A percentile compares a stretch with the other conserved stretches of the same genome.
phyloP scores from a whole-genome alignment of 345 rosid species.

The Euphorbia lathyris region DNA sequence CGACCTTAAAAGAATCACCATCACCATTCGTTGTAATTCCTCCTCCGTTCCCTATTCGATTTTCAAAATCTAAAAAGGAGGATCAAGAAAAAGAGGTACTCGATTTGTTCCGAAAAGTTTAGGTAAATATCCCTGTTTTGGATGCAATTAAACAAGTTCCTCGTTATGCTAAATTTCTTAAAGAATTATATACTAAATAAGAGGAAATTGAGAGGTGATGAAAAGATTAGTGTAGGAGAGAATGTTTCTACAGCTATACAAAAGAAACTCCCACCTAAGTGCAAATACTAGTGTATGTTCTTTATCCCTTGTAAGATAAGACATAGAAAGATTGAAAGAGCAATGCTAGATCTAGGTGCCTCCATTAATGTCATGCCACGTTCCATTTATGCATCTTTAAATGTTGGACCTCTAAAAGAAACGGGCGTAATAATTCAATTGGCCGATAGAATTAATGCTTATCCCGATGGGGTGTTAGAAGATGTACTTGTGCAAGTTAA shows the following conservation, averaged over 20 bases:
- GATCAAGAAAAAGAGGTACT: background rate
- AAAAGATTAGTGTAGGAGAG: background rate
- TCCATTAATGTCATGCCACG: no score
- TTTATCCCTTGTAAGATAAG: background rate
- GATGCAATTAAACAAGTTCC: background rate
- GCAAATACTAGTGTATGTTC: background rate
- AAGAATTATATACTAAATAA: background rate
- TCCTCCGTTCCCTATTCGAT: background rate
- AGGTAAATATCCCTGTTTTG: background rate
- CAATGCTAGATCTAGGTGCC: no score
- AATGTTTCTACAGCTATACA: background rate
- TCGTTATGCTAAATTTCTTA: background rate
- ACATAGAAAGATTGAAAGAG: background rate
- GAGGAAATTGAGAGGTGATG: background rate
- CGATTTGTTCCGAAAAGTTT: no score
- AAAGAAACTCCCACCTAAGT: background rate
- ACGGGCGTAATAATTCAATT: no score
- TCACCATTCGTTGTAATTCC: background rate
- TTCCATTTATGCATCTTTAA: no score
- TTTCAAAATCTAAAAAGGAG: no score
- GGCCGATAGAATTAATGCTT: no score
- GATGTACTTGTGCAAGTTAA: no score
- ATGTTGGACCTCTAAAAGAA: no score
- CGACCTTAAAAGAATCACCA: no score
- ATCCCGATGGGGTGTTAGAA: no score